Conservation (phyloP, 2,329 filamentous ascomycete genomes). For the Talaromyces sp. region DNA sequence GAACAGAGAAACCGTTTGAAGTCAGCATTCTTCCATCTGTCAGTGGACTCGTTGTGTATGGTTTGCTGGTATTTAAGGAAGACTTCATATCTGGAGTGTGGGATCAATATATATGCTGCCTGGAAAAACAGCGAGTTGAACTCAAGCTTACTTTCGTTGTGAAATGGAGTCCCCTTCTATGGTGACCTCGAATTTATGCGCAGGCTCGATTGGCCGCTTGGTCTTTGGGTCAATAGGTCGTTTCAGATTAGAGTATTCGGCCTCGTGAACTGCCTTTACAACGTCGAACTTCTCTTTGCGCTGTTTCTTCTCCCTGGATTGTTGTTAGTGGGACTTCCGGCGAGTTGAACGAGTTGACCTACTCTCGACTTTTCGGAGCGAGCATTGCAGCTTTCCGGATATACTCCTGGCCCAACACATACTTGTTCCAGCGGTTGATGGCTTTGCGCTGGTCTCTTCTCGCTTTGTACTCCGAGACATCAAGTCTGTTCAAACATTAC, state of each 20-base stretch:
- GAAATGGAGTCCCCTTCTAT: slow-evolving; percentile 48
- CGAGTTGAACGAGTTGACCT: slow-evolving; percentile 21
- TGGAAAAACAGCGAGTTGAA: neutral
- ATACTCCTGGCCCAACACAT: slow-evolving; percentile 47
- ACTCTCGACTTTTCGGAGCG: slow-evolving; percentile 45
- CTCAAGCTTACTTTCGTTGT: slow-evolving; percentile 41
- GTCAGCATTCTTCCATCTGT: slow-evolving; percentile 42
- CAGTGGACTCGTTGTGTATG: slow-evolving; percentile 45
- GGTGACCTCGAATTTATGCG: slow-evolving; percentile 48
- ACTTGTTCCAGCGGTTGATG: slow-evolving; percentile 49
- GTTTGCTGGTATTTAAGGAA: slow-evolving; percentile 47
- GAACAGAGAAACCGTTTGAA: slow-evolving; percentile 49
- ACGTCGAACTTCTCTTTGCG: slow-evolving; percentile 45
- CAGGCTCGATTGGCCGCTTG: slow-evolving; percentile 45
- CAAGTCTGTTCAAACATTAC: slow-evolving; percentile 30
- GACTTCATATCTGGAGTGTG: slow-evolving; percentile 35
- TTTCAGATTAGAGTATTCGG: slow-evolving; percentile 44
- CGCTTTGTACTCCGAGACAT: slow-evolving; percentile 43
- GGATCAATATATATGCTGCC: neutral
- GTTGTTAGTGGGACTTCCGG: neutral
- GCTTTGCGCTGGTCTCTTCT: slow-evolving; percentile 46
- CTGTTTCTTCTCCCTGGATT: slow-evolving; percentile 43
- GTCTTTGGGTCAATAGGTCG: slow-evolving; percentile 44
- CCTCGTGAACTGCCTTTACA: slow-evolving; percentile 39
- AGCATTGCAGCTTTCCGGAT: slow-evolving; percentile 44